Percentiles rank a stretch among this genome's conserved stretches.
Conservation (phyloP, 2,329 filamentous ascomycete genomes). For the Phialophora chinensis region DNA sequence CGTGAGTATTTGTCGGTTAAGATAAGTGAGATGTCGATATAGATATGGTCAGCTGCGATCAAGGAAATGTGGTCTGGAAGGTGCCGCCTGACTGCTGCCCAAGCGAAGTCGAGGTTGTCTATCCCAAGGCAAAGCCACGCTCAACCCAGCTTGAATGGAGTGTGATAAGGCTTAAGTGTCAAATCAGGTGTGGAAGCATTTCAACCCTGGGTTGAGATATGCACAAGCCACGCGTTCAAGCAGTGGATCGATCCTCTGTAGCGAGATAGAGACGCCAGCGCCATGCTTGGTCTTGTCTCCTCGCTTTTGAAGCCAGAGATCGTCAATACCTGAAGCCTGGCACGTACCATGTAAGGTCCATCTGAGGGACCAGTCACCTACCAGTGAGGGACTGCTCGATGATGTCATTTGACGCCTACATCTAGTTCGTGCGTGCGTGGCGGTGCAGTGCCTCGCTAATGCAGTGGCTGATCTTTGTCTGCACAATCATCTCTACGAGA, state of each 20-base stretch:
- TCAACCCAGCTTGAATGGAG: background rate
- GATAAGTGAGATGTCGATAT: background rate
- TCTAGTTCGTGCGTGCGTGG: background rate
- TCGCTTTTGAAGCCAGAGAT: background rate
- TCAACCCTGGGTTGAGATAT: background rate
- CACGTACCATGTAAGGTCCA: slow-evolving; percentile 1
- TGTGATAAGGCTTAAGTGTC: background rate
- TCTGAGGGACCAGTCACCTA: background rate
- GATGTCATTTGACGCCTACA: background rate
- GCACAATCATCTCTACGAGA: too few relatives aligned
- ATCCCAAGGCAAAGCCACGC: background rate
- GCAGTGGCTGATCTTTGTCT: slow-evolving; percentile 3
- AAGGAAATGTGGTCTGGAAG: background rate
- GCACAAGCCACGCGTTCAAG: slow-evolving; percentile 9
- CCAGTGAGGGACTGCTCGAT: background rate
- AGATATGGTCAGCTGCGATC: background rate
- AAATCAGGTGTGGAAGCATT: background rate
- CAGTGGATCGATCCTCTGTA: background rate
- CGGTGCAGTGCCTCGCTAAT: background rate
- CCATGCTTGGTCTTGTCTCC: background rate
- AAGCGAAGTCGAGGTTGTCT: background rate
- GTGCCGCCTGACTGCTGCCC: background rate
- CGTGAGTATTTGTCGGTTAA: background rate
- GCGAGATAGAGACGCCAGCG: background rate
- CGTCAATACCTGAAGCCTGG: slow-evolving; percentile 1